phyloP scores from a whole-genome alignment of 1,139 yeast species.

The Suzukiozyma palmioleophila region DNA sequence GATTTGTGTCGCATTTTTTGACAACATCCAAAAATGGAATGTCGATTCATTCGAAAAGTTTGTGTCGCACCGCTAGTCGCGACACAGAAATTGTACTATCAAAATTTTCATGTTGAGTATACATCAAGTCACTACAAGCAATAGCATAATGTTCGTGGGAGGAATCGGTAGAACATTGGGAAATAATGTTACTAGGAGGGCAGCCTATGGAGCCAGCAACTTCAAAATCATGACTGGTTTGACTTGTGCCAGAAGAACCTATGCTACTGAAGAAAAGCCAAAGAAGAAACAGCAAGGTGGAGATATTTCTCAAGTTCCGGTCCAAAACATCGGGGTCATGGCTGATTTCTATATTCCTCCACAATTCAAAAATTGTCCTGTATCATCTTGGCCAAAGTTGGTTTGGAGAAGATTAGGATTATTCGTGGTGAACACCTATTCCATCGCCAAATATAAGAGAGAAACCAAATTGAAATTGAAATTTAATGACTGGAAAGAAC shows the following conservation, averaged over 20 bases:
- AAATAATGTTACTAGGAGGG: not conserved
- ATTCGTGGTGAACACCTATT: conserved; percentile 41
- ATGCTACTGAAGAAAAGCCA: conserved; percentile 10
- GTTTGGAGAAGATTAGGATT: conserved; percentile 35
- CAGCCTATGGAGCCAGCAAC: conserved; percentile 13
- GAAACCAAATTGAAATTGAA: conserved; percentile 36
- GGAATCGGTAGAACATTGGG: conserved; percentile 2
- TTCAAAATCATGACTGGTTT: conserved; percentile 16
- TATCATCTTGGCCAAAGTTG: conserved; percentile 36
- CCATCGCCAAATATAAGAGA: conserved; percentile 36
- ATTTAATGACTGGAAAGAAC: conserved; percentile 44
- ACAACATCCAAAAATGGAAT: too few species aligned
- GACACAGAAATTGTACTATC: too few species aligned
- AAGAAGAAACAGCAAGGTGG: conserved; percentile 20
- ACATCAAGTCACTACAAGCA: too few species aligned
- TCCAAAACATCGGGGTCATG: conserved; percentile 37
- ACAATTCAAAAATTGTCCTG: conserved; percentile 24
- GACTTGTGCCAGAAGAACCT: conserved; percentile 4
- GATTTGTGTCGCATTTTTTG: too few species aligned
- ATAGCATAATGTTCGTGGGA: not conserved
- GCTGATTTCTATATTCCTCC: conserved; percentile 47
- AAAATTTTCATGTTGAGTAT: too few species aligned
- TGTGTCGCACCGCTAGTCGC: too few species aligned
- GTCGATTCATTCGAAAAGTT: too few species aligned
- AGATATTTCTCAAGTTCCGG: conserved; percentile 37